Conservation (phyloP, 148 eudicot species). For the Rhododendron ferrugineum region DNA sequence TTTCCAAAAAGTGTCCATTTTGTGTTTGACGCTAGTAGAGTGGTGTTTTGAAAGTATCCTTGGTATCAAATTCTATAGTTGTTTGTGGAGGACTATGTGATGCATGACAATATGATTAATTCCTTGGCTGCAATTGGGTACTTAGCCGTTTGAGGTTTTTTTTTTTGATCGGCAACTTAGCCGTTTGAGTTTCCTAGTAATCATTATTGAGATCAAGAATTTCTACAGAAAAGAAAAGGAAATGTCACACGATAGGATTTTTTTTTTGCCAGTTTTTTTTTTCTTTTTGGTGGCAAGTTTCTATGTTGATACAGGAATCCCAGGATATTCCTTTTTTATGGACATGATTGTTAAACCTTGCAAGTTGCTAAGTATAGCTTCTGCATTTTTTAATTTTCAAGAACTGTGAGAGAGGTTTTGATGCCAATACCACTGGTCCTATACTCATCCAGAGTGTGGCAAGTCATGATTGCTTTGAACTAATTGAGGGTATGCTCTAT, state of each 20-base stretch:
- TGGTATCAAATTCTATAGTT: neutral
- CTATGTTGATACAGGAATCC: neutral
- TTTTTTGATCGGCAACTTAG: too few relatives aligned
- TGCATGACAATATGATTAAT: neutral
- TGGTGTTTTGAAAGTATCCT: neutral
- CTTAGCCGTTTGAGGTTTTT: neutral
- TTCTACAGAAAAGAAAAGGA: neutral
- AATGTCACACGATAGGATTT: neutral
- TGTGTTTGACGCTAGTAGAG: neutral
- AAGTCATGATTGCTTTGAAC: neutral
- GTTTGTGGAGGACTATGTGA: neutral
- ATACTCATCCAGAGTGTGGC: neutral
- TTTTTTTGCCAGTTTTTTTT: neutral
- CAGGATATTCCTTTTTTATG: neutral
- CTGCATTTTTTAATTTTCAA: neutral
- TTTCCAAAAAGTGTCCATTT: neutral
- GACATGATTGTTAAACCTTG: neutral
- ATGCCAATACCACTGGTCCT: neutral
- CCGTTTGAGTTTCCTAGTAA: neutral
- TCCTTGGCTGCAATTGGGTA: neutral
- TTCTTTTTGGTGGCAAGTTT: neutral
- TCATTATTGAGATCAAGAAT: neutral
- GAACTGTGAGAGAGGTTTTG: neutral
- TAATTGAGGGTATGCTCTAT: neutral
- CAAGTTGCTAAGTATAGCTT: neutral